Conservation (phyloP, 257 asterid genomes). For the Primulina eburnea region DNA sequence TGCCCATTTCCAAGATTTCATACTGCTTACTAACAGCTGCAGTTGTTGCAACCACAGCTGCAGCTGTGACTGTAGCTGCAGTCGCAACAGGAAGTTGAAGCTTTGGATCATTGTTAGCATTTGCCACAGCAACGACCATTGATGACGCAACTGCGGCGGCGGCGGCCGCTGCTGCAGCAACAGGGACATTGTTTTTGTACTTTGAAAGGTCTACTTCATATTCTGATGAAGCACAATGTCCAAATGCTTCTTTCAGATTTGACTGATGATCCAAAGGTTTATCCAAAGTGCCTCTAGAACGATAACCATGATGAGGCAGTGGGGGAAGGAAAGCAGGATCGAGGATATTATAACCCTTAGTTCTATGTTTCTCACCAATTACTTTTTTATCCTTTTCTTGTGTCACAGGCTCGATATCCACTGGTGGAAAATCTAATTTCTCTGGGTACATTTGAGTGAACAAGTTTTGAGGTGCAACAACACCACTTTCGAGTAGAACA, state of each 20-base stretch:
- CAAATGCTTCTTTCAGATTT: slow-evolving; percentile 34
- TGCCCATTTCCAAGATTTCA: slow-evolving; percentile 48
- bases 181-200: slow-evolving; percentile 54
- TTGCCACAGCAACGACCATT: slow-evolving; percentile 77
- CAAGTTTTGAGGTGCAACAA: slow-evolving; percentile 87
- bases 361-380: slow-evolving; percentile 31
- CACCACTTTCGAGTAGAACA: slow-evolving; percentile 95
- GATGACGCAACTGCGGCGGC: slow-evolving; percentile 96
- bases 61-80: slow-evolving; percentile 92
- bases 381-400: slow-evolving; percentile 45
- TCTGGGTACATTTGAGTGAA: slow-evolving; percentile 70
- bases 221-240: slow-evolving; percentile 37
- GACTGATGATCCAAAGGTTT: slow-evolving; percentile 39
- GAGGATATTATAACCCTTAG: slow-evolving; percentile 32
- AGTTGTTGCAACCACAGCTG: slow-evolving; percentile 83
- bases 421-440: slow-evolving; percentile 35
- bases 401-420: slow-evolving; percentile 35
- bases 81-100: slow-evolving; percentile 86
- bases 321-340: slow-evolving; percentile 69
- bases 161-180: slow-evolving; percentile 83
- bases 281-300: slow-evolving; percentile 39
- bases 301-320: slow-evolving; percentile 53
- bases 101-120: slow-evolving; percentile 41
- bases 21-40: slow-evolving; percentile 77
- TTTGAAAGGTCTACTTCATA: slow-evolving; percentile 39